These are phyloP conservation scores for Phanerodontia chrysosporium DNA, from an alignment of 768 basidiomycete species.

Conservation along the genomic window DNA sequence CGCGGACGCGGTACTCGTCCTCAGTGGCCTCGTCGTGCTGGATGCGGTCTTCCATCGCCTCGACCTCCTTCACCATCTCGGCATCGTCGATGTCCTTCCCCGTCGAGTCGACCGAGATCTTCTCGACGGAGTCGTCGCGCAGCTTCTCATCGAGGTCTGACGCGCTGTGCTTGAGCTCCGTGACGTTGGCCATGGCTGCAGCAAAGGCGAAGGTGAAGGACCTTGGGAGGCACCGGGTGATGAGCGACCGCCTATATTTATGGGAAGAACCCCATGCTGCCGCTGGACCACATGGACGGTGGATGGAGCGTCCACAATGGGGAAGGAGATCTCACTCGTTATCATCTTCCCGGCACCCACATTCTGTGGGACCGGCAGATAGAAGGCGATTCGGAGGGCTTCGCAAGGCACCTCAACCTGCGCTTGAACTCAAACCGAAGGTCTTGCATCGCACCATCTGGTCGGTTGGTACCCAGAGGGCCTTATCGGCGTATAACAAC, in stretches of 20 bases:
- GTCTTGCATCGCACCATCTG: too few species aligned
- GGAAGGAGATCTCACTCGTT: constrained; percentile 7
- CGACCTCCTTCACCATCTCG: constrained; percentile 24
- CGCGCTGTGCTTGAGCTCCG: not conserved
- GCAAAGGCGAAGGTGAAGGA: not conserved
- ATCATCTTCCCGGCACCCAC: constrained; percentile 1
- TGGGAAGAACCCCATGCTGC: constrained; percentile 2
- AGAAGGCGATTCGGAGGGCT: not conserved
- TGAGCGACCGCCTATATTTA: not conserved
- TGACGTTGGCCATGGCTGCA: constrained; percentile 7
- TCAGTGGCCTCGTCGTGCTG: constrained; percentile 28
- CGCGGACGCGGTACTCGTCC: constrained; percentile 32
- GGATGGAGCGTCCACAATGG: not conserved
- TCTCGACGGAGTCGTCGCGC: constrained; percentile 18
- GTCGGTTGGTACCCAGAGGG: too few species aligned
- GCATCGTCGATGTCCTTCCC: constrained; percentile 21
- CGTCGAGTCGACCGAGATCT: constrained; percentile 16
- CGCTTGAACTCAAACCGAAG: too few species aligned
- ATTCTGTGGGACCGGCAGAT: not conserved
- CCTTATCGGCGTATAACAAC: too few species aligned
- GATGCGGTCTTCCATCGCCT: constrained; percentile 29
- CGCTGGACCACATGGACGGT: constrained; percentile 1
- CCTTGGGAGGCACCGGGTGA: not conserved
- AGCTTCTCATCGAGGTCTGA: constrained; percentile 17
- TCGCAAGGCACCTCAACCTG: not conserved